Base-by-base conservation (phyloP, 1,284 basidiomycete genomes). In the Phlebopus sp. region DNA sequence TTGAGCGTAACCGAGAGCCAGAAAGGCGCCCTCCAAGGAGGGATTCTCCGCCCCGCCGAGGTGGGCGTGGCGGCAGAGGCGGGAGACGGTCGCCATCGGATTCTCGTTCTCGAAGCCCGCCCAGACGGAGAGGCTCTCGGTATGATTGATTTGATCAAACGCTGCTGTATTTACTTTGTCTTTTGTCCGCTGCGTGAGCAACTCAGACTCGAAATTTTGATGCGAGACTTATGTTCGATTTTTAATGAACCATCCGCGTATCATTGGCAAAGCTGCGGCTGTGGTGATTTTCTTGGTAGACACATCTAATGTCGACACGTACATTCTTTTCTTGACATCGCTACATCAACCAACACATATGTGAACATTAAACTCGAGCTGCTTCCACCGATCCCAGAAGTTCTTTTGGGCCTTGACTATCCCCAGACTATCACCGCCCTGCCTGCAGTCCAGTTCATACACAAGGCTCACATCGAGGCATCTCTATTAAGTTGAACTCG, bases 41-140 rank as follows among this genome's bases (percentile, higher is more conserved):
- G 47, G 69, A 71, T 35, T 69, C 73, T 13, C 71, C 77, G 8
- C 75, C 75, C 4, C 66, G 69, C 32, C 66, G 69, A 40, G 64
- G 71, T 29, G 69, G 73, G 46, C 63, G 64, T 53, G 53, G 66
- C 9, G 54, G 53, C 17, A 60, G 76, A 54, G 70, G 72, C 47
- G 57, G 63, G 44, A 59, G 70, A 69, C 60, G 77, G 59, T 60
- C 66, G 1, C 55, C 56, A n/a, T 69, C 50, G 52, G 62, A 49
- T 37, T 66, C 66, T 17, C 52, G 67, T 27, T 61, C 67, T 11
- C 55, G 63, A 31, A 69, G 62, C 50, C 67, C 67, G n/a, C 60
- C 67, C 5, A 63, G 62, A 42, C 67, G 65, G 15, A 52, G 58
- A 50, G 55, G 40, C 8, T 51, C 66, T 14, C 58, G 67, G 31